Base-by-base conservation (phyloP, 805 yeast genomes). In the Diddensiella transvaalensis region DNA sequence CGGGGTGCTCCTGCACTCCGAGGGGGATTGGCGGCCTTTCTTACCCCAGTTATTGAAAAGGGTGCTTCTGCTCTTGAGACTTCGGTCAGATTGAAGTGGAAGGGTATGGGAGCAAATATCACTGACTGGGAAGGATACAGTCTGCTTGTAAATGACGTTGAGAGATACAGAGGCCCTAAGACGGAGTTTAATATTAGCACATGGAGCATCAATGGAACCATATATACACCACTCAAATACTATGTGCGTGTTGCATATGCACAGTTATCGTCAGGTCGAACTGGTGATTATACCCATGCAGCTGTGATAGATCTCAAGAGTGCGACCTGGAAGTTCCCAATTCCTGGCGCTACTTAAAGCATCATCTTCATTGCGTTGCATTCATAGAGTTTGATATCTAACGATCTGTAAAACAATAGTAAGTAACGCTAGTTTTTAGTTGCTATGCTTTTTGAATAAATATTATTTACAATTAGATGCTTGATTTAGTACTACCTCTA, bases 101-200 rank as follows among this genome's bases (percentile, higher is more conserved):
- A 44, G 17, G 36, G 54, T 15, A 47, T 50, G 3, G 13, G 44
- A 4, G 18, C 21, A n/a, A 22, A 46, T 23, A 13, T 13, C 11
- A 22, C 45, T 3, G 30, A 46, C 23, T 64, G 61, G 53, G 69
- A 75, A 24, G 82, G 83, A 0, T 77, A 74, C 45, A 83, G 95
- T 0, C 63, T 89, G 40, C 60, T 89, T 36, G 68, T 89, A 22
- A 88, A 89, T 58, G 97, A 89, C 60, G 69, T 89, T 17, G 96
- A 89, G 63, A 69, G 82, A 19, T 86, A 76, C 59, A 77, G 81
- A 3, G 96, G 88, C 0, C 61, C 63, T 2, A 68, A 72, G 3
- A 64, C 71, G 2, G 62, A 74, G 1, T 63, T 85, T 19, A 71
- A 77, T 49, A 44, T 80, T 10, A 64, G 63, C 3, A 54, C 58